Evolutionary conservation across 2,329 filamentous ascomycete species (phyloP), one percentile per base, ranked within the genome.

Genomic region (Xylaria sp.): DNA sequence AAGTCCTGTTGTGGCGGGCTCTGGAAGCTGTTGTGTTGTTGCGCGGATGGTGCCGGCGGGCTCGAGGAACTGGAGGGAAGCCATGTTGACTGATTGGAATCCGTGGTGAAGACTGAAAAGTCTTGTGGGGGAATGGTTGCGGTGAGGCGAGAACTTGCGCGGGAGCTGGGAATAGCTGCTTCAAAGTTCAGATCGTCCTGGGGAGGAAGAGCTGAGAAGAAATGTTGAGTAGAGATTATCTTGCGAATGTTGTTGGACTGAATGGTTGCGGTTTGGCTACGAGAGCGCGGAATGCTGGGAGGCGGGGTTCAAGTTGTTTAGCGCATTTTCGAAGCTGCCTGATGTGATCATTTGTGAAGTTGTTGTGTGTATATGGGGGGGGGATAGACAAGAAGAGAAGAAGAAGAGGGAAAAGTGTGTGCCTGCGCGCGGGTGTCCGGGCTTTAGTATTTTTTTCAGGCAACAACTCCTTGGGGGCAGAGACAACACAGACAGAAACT

Each of bases 91-190:
- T 84, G 83, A 77, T 79, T 77, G 78, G 87, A 86, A 91, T 90
- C 90, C 90, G 90, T 93, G 85, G 84, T 92, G 89, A 89, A 89
- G 88, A 91, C 88, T 86, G 83, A 75, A 71, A 84, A 86, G 86
- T 89, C 88, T 87, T 83, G 85, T 75, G 79, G 77, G 80, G 82
- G 77, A 85, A 87, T 87, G 80, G 80, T 87, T 79, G 80, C 79
- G 82, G 83, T 83, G 73, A 75, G 77, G 72, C 76, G 77, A 80
- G 80, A 84, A 86, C 83, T 85, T 71, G 78, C 81, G 85, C 83
- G 80, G 80, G 77, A 80, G 83, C 81, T 83, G 75, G 74, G 73
- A 76, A 81, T 78, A 83, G 86, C 85, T 79, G 80, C 79, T 83
- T 83, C 84, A 74, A 81, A 87, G 86, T 89, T 89, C 88, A 91